Conservation (phyloP, 164 flowering plant genomes). For the Sextonia rubra region DNA sequence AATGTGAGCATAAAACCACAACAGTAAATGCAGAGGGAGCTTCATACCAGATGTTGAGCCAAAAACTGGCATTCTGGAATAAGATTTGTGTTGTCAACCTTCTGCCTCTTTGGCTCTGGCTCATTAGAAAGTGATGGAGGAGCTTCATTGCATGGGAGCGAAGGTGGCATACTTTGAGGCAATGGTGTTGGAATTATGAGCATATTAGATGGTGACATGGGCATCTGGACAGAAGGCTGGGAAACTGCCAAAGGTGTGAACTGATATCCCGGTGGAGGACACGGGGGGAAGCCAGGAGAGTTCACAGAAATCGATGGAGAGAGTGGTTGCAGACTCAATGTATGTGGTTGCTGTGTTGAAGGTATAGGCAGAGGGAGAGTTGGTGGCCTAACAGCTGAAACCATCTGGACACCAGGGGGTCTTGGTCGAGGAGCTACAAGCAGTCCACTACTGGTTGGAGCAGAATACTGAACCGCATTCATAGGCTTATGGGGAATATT, state of each 20-base stretch:
- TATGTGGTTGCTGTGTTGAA: constrained; percentile 51
- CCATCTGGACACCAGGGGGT: constrained; percentile 34
- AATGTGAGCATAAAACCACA: not conserved
- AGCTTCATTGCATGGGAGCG: constrained; percentile 93
- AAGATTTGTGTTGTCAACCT: constrained; percentile 73
- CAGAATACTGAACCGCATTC: constrained; percentile 46
- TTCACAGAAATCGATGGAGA: constrained; percentile 37
- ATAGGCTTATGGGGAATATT: constrained; percentile 72
- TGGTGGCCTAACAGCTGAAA: constrained; percentile 48
- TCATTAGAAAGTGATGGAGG: constrained; percentile 97
- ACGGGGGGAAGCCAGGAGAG: constrained; percentile 26
- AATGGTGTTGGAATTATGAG: constrained; percentile 21
- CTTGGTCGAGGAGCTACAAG: constrained; percentile 32
- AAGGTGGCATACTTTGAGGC: constrained; percentile 87
- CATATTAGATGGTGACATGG: constrained; percentile 51
- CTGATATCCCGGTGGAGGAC: constrained; percentile 86
- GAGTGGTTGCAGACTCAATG: constrained; percentile 56
- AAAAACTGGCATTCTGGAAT: constrained; percentile 89
- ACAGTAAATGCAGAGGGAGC: not conserved
- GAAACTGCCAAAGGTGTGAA: constrained; percentile 47
- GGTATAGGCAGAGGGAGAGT: constrained; percentile 52
- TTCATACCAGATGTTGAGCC: constrained; percentile 77
- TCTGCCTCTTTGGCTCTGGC: constrained; percentile 96
- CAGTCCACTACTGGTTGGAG: constrained; percentile 34
- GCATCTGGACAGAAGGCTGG: constrained; percentile 45